Evolutionary conservation across 148 eudicot species (phyloP), one percentile per base, ranked within the genome.

Genomic region (Chenopodium berlandieri): DNA sequence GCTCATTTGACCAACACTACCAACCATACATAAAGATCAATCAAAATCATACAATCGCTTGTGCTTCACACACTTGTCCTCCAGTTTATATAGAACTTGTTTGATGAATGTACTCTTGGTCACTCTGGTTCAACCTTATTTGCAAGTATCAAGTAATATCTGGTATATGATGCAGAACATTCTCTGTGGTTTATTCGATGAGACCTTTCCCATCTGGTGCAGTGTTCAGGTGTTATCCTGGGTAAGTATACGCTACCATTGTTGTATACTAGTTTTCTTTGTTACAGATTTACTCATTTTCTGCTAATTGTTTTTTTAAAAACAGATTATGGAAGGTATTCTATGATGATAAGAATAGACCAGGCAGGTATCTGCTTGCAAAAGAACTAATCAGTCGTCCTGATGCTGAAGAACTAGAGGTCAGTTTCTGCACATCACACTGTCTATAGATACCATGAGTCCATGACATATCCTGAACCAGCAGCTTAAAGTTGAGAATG

Each of bases 181-280:
- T 96, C 84, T 91, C 98, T 9, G 84, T 83, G 60, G 98, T 90
- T 78, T 96, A 96, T 88, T 96, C 99, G 7, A 96, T 96, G 99
- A 92, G 89, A 85, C 99, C 99, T 81, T 84, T 94, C 79, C 82
- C 91, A 40, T 65, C 91, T 77, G 99, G 99, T 66, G 99, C 99
- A 44, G 93, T 94, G 63, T 96, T 96, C 86, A 94, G 99, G 89
- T 94, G 95, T 83, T 96, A 92, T 85, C 99, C 99, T 0, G 97
- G 93, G 99, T 94, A 91, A 88, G 92, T 83, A 52, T 73, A 1
- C 31, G 11, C 20, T 65, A 30, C 69, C 1, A 7, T 32, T 34
- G 46, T 23, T 31, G 12, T n/a, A 13, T 50, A 47, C 27, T 60
- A 58, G 32, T 17, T 37, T 31, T 70, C 40, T 32, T 78, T 50